A percentile compares a stretch with the other conserved stretches of the same genome.
Conservation (phyloP, 768 basidiomycete species). For the Hypsizygus marmoreus region DNA sequence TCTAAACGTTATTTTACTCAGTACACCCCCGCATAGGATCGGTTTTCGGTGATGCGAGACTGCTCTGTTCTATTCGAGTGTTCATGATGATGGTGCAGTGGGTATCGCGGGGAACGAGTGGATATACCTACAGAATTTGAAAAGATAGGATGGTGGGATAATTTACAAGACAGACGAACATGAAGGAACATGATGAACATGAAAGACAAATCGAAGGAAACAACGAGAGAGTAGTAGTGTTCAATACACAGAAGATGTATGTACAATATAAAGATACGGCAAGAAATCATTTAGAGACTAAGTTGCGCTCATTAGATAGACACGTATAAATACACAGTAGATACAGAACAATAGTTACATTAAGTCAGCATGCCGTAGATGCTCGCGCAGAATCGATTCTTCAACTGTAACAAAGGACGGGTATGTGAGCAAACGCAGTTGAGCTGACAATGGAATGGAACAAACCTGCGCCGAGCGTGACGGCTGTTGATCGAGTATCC, state of each 20-base stretch:
- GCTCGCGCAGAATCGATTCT: conserved; percentile 71
- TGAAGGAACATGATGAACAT: no score
- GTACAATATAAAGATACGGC: conserved; percentile 1
- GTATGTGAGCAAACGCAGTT: conserved; percentile 3
- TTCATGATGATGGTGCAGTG: no score
- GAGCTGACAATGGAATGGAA: conserved; percentile 6
- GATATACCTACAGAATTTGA: no score
- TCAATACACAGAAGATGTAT: not conserved
- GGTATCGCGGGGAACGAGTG: conserved; percentile 1
- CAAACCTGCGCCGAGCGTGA: conserved; percentile 66
- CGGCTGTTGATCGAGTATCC: conserved; percentile 77
- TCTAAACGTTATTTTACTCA: conserved; percentile 7
- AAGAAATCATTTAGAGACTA: conserved; percentile 8
- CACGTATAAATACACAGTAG: not conserved
- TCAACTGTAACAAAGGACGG: conserved; percentile 45
- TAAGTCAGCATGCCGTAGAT: conserved; percentile 69
- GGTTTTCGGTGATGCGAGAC: not conserved
- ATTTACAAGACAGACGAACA: no score
- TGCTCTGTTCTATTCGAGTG: not conserved
- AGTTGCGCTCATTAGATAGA: conserved; percentile 7
- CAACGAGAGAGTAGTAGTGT: not conserved
- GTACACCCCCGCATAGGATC: conserved; percentile 1
- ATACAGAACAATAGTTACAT: conserved; percentile 43
- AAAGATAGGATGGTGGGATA: conserved; percentile 2
- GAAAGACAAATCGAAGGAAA: not conserved